These are phyloP conservation scores for Candida vaughaniae DNA, from an alignment of 805 yeast species.

Conservation along the genomic window DNA sequence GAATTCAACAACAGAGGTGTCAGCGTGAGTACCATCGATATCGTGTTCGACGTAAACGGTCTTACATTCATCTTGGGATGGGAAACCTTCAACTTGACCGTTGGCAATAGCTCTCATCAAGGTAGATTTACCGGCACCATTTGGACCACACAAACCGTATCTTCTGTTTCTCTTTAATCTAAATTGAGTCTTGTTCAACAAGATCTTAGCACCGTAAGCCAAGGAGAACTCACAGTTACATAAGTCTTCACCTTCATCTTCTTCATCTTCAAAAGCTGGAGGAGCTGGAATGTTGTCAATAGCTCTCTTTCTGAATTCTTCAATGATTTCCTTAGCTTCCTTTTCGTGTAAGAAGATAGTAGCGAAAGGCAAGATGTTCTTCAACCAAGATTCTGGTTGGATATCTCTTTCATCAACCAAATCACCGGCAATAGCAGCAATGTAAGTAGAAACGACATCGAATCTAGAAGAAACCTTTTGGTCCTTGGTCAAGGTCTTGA, in stretches of 20 bases:
- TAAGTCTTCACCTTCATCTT: constrained; percentile 98
- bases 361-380: constrained; percentile 87
- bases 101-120: constrained; percentile 95
- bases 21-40: constrained; percentile 97
- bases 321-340: constrained; percentile 82
- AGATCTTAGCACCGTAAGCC: constrained; percentile 99
- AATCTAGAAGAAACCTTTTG: constrained; percentile 68
- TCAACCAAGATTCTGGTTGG: constrained; percentile 89
- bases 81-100: constrained; percentile 99
- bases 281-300: constrained; percentile 98
- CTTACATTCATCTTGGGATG: constrained; percentile 97
- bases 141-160: constrained; percentile 87
- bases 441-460: constrained; percentile 71
- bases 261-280: constrained; percentile 93
- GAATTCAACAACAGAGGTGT: constrained; percentile 89
- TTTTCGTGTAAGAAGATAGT: constrained; percentile 94
- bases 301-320: constrained; percentile 93
- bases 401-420: constrained; percentile 95
- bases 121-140: constrained; percentile 54
- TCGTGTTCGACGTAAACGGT: constrained; percentile 99
- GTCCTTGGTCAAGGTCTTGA: constrained; percentile 68
- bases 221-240: constrained; percentile 99
- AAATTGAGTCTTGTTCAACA: constrained; percentile 98
- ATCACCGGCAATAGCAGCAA: constrained; percentile 97
- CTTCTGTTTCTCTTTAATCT: constrained; percentile 99